Conservation (phyloP, 495 filamentous ascomycete genomes). For the Penicillium canariense region DNA sequence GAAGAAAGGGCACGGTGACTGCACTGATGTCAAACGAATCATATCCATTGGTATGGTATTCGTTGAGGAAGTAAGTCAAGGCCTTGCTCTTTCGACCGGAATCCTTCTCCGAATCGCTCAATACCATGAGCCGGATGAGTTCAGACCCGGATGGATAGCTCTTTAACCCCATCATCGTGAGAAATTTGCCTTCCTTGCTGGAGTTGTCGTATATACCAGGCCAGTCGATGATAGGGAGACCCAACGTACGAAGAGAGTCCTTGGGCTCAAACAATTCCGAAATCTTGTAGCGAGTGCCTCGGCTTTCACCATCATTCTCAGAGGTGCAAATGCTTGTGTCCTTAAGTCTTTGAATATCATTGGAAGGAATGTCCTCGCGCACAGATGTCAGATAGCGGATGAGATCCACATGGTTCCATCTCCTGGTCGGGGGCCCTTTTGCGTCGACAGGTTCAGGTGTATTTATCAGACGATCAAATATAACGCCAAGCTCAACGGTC, state of each 20-base stretch:
- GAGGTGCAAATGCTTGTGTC: conserved; percentile 77
- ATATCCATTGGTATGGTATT: conserved; percentile 77
- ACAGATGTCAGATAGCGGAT: conserved; percentile 93
- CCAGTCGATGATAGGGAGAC: conserved; percentile 83
- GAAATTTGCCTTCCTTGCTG: conserved; percentile 70
- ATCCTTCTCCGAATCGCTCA: conserved; percentile 55
- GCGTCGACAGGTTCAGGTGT: conserved; percentile 41
- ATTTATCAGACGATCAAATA: conserved; percentile 81
- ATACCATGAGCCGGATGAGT: conserved; percentile 71
- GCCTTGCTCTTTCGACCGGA: conserved; percentile 56
- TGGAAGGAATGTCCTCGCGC: conserved; percentile 78
- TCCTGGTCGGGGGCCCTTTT: conserved; percentile 38
- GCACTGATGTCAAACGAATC: conserved; percentile 52
- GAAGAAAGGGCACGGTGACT: conserved; percentile 65
- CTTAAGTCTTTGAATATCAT: conserved; percentile 77
- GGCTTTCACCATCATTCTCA: conserved; percentile 43
- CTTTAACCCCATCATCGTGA: conserved; percentile 67
- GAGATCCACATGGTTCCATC: conserved; percentile 91
- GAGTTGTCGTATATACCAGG: conserved; percentile 60
- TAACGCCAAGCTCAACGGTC: conserved; percentile 88
- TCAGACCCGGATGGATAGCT: conserved; percentile 65
- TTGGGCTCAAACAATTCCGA: conserved; percentile 85
- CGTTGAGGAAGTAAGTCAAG: conserved; percentile 78
- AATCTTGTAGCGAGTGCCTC: conserved; percentile 64
- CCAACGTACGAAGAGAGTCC: conserved; percentile 62